A percentile compares a stretch with the other conserved stretches of the same genome.
Evolutionary conservation across 495 filamentous ascomycete species (phyloP).

Genomic region (Penicillium dipodomyicola): DNA sequence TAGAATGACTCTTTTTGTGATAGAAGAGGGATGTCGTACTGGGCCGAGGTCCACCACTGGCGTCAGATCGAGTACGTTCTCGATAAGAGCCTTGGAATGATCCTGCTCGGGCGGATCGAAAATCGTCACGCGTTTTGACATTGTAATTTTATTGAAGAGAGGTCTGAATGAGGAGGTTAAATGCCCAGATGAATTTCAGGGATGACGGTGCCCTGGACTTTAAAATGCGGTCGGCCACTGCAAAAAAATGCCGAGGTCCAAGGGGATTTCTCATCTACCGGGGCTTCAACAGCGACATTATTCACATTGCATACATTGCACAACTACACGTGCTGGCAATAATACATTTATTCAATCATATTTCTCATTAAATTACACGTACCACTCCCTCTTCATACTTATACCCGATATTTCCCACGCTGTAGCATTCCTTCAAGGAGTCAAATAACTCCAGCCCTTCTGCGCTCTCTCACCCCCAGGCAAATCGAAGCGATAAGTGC

Average conservation of each 20-base stretch:
- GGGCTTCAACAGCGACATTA: background rate
- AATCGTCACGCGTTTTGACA: slow-evolving; percentile 58
- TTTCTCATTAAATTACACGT: background rate
- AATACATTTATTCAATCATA: background rate
- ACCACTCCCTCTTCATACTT: background rate
- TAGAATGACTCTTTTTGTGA: background rate
- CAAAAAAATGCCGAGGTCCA: slow-evolving; percentile 26
- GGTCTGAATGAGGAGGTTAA: background rate
- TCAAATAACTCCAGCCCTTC: background rate
- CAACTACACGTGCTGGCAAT: background rate
- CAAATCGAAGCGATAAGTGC: slow-evolving; percentile 37
- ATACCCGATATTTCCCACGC: background rate
- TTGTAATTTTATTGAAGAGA: slow-evolving; percentile 8
- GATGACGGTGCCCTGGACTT: slow-evolving; percentile 16
- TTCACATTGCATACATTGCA: background rate
- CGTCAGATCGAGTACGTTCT: slow-evolving; percentile 84
- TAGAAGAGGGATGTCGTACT: slow-evolving; percentile 41
- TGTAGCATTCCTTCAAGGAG: too few relatives aligned
- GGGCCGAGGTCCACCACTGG: slow-evolving; percentile 76
- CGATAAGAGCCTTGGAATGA: slow-evolving; percentile 72
- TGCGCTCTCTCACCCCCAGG: slow-evolving; percentile 18
- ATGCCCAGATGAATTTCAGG: background rate
- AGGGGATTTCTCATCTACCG: background rate
- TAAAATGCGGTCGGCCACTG: slow-evolving; percentile 10
- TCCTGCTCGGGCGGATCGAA: slow-evolving; percentile 72